Evolutionary conservation across 1,284 basidiomycete genomes (phyloP).

Genomic region (Ustilago loliicola): DNA sequence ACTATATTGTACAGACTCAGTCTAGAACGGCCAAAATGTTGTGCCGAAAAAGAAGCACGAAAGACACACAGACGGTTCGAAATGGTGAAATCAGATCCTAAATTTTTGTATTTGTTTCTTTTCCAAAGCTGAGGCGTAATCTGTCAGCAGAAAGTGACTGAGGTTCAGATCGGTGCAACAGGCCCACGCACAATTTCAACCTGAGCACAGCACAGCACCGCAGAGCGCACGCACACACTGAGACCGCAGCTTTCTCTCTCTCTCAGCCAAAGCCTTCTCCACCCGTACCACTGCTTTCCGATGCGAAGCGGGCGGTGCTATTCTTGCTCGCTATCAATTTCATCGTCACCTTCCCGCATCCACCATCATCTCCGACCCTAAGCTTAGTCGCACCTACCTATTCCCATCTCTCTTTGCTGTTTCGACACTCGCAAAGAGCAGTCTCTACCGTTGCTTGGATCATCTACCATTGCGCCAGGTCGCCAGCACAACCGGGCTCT

Average conservation of each 20-base stretch:
- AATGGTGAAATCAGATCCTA: background rate
- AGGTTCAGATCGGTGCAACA: slow-evolving; percentile 2
- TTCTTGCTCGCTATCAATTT: slow-evolving; percentile 14
- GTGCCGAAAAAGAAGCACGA: background rate
- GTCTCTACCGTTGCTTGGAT: background rate
- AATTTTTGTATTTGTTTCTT: slow-evolving; percentile 11
- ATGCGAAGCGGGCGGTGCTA: slow-evolving; percentile 9
- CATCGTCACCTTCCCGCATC: background rate
- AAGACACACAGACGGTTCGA: slow-evolving; percentile 5
- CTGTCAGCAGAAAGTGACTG: slow-evolving; percentile 10
- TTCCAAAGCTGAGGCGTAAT: background rate
- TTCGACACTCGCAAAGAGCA: background rate
- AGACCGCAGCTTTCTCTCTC: slow-evolving; percentile 3
- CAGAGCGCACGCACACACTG: background rate
- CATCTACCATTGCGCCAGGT: background rate
- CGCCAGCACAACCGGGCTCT: background rate
- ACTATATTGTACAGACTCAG: background rate
- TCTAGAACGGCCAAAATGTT: background rate
- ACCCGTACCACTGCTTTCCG: background rate
- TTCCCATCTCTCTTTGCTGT: background rate
- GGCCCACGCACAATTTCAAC: background rate
- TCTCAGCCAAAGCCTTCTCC: slow-evolving; percentile 24
- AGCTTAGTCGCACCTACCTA: background rate
- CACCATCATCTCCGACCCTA: slow-evolving; percentile 6
- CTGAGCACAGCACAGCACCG: slow-evolving; percentile 12